These are phyloP conservation scores for Corymbia maculata DNA, from an alignment of 345 rosid genomes.

Conservation along the genomic window DNA sequence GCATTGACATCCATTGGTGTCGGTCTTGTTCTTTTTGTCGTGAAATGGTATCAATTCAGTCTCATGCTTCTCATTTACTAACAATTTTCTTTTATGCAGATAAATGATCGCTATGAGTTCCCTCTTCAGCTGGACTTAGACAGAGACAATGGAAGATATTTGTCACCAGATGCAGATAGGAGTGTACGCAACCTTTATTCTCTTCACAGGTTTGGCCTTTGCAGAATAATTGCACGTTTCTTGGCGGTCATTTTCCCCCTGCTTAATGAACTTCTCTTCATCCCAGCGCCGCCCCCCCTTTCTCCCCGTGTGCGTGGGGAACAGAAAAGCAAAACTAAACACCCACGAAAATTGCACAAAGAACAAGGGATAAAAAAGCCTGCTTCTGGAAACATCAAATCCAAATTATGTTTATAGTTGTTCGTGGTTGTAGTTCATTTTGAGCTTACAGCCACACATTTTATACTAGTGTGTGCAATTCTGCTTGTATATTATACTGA, in stretches of 20 bases:
- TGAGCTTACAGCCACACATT: background rate
- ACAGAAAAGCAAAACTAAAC: background rate
- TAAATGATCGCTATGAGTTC: conserved; percentile 94
- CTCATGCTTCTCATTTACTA: background rate
- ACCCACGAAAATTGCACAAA: background rate
- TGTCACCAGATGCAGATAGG: conserved; percentile 90
- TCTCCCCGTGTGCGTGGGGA: too few relatives aligned
- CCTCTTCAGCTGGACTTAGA: conserved; percentile 95
- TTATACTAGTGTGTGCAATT: background rate
- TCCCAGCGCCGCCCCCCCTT: background rate
- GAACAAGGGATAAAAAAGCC: background rate
- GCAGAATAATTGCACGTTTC: background rate
- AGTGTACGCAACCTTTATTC: conserved; percentile 87
- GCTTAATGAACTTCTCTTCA: background rate
- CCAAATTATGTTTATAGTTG: background rate
- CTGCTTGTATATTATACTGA: background rate
- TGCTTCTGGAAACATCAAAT: background rate
- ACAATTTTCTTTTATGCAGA: conserved; percentile 21
- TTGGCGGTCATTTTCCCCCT: background rate
- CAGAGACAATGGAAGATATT: conserved; percentile 73
- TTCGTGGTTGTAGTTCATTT: background rate
- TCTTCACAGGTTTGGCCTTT: conserved; percentile 61
- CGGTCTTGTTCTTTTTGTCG: background rate
- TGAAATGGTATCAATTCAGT: background rate
- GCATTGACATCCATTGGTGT: background rate